Evolutionary conservation across 441 rosid genomes (phyloP).

Genomic region (Gossypium aridum): DNA sequence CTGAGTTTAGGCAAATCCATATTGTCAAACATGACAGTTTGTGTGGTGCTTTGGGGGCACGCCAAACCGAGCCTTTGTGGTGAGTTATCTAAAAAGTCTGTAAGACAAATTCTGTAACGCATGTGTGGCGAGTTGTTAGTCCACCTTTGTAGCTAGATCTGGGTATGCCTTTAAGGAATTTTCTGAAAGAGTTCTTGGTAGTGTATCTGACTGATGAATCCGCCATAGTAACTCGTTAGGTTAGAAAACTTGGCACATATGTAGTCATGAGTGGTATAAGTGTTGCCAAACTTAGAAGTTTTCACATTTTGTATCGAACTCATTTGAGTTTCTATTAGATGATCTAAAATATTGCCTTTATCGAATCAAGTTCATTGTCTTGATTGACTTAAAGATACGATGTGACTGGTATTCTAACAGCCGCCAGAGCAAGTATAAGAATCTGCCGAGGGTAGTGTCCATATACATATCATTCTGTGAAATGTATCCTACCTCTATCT

Average conservation of each 20-base stretch:
- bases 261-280: neutral
- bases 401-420: neutral
- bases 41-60: neutral
- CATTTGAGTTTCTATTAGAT: neutral
- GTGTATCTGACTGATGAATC: neutral
- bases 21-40: neutral
- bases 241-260: neutral
- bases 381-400: neutral
- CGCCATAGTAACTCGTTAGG: neutral
- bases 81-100: neutral
- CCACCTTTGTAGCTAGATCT: neutral
- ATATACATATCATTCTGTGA: neutral
- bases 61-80: neutral
- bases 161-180: neutral
- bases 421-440: neutral
- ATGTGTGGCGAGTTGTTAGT: too few relatives aligned
- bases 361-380: too few relatives aligned
- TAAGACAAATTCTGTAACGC: too few relatives aligned
- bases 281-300: neutral
- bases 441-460: neutral
- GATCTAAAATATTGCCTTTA: neutral
- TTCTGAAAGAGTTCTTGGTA: neutral
- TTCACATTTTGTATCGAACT: neutral
- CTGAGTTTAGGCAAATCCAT: neutral
- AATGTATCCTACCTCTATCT: neutral